phyloP scores from a whole-genome alignment of 345 rosid genomes.

The Citrus medica region DNA sequence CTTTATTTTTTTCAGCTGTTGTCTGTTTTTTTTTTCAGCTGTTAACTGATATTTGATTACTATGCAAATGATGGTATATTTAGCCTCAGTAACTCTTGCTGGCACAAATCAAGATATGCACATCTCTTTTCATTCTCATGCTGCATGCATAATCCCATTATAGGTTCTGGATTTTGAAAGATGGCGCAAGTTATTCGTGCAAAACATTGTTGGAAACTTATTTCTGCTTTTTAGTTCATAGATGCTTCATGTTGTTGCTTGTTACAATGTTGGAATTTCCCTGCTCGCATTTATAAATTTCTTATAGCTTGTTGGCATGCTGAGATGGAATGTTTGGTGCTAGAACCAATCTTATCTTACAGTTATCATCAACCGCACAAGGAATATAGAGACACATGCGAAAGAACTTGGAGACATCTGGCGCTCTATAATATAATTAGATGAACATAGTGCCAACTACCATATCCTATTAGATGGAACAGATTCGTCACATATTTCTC shows the following conservation, averaged over 20 bases:
- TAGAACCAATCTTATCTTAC: not conserved
- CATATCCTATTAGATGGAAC: not conserved
- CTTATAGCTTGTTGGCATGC: not conserved
- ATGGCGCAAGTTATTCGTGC: not conserved
- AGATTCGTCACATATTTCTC: not conserved
- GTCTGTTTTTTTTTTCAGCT: not conserved
- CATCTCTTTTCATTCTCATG: not conserved
- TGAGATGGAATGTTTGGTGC: too few relatives aligned
- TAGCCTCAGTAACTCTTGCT: not conserved
- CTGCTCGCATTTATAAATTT: not conserved
- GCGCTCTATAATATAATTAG: not conserved
- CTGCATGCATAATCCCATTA: not conserved
- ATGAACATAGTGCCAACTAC: not conserved
- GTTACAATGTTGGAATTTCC: not conserved
- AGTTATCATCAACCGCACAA: not conserved
- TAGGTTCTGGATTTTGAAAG: not conserved
- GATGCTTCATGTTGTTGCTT: not conserved
- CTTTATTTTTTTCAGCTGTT: not conserved
- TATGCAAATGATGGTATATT: not conserved
- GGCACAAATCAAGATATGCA: not conserved
- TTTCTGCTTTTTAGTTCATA: not conserved
- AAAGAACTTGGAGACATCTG: not conserved
- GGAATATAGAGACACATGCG: not conserved
- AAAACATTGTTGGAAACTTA: not conserved
- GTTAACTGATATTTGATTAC: not conserved